These are phyloP conservation scores for Fusarium heterosporum DNA, from an alignment of 2,329 filamentous ascomycete species.

Conservation along the genomic window DNA sequence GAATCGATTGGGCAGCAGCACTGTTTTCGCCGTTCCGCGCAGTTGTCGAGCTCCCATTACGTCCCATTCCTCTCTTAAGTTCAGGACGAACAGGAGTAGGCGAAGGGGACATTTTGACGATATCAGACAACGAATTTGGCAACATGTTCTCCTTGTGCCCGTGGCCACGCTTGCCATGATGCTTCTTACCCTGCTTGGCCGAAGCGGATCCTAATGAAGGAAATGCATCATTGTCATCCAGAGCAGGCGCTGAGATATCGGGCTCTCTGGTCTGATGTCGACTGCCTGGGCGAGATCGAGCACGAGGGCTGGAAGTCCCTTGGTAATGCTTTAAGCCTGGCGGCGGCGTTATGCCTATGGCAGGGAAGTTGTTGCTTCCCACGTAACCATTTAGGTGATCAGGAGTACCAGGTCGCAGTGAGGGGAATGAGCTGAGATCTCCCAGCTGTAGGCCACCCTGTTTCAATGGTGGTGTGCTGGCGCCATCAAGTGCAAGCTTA, in stretches of 20 bases:
- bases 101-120: constrained; percentile 94
- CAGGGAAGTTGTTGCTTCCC: constrained; percentile 63
- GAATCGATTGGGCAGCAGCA: constrained; percentile 83
- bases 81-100: constrained; percentile 75
- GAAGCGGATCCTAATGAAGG: constrained; percentile 84
- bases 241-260: constrained; percentile 76
- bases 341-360: constrained; percentile 71
- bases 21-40: constrained; percentile 80
- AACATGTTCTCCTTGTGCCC: constrained; percentile 73
- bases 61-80: constrained; percentile 65
- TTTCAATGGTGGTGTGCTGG: constrained; percentile 71
- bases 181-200: constrained; percentile 85
- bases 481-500: constrained; percentile 79
- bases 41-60: constrained; percentile 74
- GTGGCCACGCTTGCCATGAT: constrained; percentile 89
- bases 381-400: constrained; percentile 69
- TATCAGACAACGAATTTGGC: constrained; percentile 87
- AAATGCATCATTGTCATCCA: constrained; percentile 96
- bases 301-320: constrained; percentile 71
- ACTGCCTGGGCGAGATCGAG: constrained; percentile 86
- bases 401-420: constrained; percentile 70
- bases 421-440: constrained; percentile 87
- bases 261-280: constrained; percentile 73
- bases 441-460: constrained; percentile 80
- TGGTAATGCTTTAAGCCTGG: constrained; percentile 76